phyloP scores from a whole-genome alignment of 1,284 basidiomycete species.

The Heterobasidion parviporum region DNA sequence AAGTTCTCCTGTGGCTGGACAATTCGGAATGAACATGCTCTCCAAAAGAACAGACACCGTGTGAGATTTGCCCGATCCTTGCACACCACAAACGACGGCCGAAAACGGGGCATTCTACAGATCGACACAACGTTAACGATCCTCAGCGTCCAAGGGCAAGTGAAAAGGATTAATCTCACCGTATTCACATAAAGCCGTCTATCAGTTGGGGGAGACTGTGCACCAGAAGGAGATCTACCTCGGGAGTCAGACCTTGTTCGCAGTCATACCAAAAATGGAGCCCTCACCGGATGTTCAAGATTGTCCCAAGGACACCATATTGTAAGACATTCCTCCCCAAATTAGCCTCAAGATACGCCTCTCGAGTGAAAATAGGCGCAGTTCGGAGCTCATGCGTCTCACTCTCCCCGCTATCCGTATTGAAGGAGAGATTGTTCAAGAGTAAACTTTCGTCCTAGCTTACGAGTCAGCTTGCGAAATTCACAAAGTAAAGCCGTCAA shows the following conservation, averaged over 20 bases:
- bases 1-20: conserved; percentile 38
- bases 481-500: neutral
- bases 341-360: conserved; percentile 33
- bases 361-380: conserved; percentile 46
- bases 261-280: neutral
- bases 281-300: conserved; percentile 36
- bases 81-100: conserved; percentile 23
- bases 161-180: conserved; percentile 21
- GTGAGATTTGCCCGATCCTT: conserved; percentile 65
- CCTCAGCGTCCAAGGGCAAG: neutral
- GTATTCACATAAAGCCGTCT: conserved; percentile 48
- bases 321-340: conserved; percentile 29
- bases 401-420: conserved; percentile 23
- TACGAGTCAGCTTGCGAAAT: neutral
- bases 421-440: conserved; percentile 34
- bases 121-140: neutral
- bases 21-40: conserved; percentile 51
- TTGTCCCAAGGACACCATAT: conserved; percentile 49
- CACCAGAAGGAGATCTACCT: neutral
- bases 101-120: conserved; percentile 28
- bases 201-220: neutral
- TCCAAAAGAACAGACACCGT: conserved; percentile 59
- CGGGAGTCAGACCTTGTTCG: neutral
- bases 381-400: conserved; percentile 37
- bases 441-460: neutral